Evolutionary conservation across 768 basidiomycete genomes (phyloP).

Genomic region (Suillus fuscotomentosus): DNA sequence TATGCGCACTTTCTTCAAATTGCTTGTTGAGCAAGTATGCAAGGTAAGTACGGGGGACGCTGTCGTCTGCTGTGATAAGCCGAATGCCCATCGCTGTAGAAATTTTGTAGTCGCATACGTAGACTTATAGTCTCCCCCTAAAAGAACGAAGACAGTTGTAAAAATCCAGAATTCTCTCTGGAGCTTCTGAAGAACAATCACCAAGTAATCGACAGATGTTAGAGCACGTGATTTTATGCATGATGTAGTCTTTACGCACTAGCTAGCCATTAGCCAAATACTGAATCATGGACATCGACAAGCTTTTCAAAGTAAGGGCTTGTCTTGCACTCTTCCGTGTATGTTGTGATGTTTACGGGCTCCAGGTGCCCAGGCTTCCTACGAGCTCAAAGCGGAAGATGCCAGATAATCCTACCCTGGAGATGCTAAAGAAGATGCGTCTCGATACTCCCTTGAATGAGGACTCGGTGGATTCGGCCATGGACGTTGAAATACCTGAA

Average conservation of each 20-base stretch:
- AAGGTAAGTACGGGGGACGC: not conserved
- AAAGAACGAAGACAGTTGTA: not conserved
- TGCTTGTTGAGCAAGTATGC: not conserved
- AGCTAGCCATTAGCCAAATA: not conserved
- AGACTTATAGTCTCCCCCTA: not conserved
- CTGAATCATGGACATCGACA: constrained; percentile 46
- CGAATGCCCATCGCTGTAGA: not conserved
- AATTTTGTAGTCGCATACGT: not conserved
- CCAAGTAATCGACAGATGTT: not conserved
- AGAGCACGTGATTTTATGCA: not conserved
- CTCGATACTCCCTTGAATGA: constrained; percentile 38
- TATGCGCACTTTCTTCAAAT: not conserved
- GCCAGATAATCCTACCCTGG: constrained; percentile 73
- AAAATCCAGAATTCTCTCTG: not conserved
- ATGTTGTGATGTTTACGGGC: constrained; percentile 1
- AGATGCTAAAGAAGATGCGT: constrained; percentile 81
- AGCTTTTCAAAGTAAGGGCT: constrained; percentile 43
- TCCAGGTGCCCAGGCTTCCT: constrained; percentile 68
- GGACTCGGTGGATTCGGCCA: constrained; percentile 9
- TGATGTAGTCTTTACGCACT: not conserved
- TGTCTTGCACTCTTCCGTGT: not conserved
- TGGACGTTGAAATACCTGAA: constrained; percentile 4
- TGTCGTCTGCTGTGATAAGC: not conserved
- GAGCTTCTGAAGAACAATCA: not conserved
- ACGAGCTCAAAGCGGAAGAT: constrained; percentile 67